Evolutionary conservation across 2,329 filamentous ascomycete species (phyloP).

Genomic region (Fonsecaea nubica): DNA sequence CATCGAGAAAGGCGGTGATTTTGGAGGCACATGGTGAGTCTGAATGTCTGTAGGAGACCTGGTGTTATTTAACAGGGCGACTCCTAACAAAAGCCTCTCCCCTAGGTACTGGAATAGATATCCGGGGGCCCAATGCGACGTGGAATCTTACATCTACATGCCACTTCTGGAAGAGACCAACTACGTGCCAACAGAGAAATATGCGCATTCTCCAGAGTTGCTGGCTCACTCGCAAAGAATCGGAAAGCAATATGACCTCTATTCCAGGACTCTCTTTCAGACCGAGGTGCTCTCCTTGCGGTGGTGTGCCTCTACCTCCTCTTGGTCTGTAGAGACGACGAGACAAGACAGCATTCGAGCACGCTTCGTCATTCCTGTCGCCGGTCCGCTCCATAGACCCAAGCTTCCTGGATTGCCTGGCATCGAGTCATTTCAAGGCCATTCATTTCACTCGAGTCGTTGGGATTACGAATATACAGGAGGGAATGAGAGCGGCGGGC

Average conservation of each 20-base stretch:
- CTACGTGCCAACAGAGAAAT: conserved; percentile 36
- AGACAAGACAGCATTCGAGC: conserved; percentile 43
- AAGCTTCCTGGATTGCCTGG: conserved; percentile 41
- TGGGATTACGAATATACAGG: conserved; percentile 55
- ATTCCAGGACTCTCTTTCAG: conserved; percentile 31
- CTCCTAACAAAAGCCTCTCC: background rate
- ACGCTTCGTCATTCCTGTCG: conserved; percentile 50
- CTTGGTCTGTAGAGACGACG: conserved; percentile 36
- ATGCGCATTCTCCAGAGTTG: conserved; percentile 30
- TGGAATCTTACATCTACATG: conserved; percentile 35
- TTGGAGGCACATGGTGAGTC: conserved; percentile 38
- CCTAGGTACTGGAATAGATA: conserved; percentile 39
- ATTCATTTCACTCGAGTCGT: conserved; percentile 53
- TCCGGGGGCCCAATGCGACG: conserved; percentile 36
- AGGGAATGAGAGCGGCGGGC: conserved; percentile 37
- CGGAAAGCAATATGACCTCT: conserved; percentile 25
- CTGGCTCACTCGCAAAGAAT: conserved; percentile 29
- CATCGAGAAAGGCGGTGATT: conserved; percentile 23
- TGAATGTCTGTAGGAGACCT: too few species aligned
- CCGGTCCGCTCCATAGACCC: conserved; percentile 46
- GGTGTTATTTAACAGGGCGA: background rate
- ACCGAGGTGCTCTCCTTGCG: conserved; percentile 28
- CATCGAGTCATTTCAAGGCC: conserved; percentile 46
- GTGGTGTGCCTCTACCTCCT: conserved; percentile 27
- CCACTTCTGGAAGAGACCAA: conserved; percentile 33